Evolutionary conservation across 495 filamentous ascomycete genomes (phyloP), one percentile per base, ranked within the genome.

Genomic region (Aspergillus coremiiformis): DNA sequence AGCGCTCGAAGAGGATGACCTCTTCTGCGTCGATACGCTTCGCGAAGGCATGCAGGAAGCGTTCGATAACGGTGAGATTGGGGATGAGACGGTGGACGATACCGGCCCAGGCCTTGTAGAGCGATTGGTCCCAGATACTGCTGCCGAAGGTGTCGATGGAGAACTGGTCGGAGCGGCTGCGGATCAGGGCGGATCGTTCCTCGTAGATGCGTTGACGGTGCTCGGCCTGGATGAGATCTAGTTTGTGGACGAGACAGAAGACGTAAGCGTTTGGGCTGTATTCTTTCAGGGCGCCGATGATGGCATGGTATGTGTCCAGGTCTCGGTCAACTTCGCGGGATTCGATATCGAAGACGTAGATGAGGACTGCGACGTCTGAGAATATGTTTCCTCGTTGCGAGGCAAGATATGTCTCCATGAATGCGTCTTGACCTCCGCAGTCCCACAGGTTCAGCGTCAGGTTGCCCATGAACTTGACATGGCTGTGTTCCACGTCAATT

Each of bases 291-390:
- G 93, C 93, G 46, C 81, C 75, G 61, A 96, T 89, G 63, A 96
- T 89, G 51, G 84, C 81, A 48, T 79, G 82, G 70, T 96, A 98
- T 32, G 87, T 93, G 47, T 90, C 81, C 41, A 96, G 80, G 66
- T 97, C 94, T 52, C 89, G 83, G 19, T 90, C 86, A 55, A 95
- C 89, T 62, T 96, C 93, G 57, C 89, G 84, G 20, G 88, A 94
- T 66, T 96, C 93, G 54, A 96, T 92, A 66, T 98, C 93, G 71
- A 98, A 98, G 63, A 98, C 94, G 74, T 96, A 98, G 73, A 98
- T 98, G 10, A 98, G 78, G 53, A 97, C 92, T 17, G 91, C 93
- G 48, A 98, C 93, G 68, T 89, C 89, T 61, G 83, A 85, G 77
- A 98, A 98, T 70, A 97, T 92, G 73, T 96, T 92, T 51, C 86